A percentile compares a stretch with the other conserved stretches of the same genome.
Conservation (phyloP, 768 basidiomycete species). For the Auricularia sp. region DNA sequence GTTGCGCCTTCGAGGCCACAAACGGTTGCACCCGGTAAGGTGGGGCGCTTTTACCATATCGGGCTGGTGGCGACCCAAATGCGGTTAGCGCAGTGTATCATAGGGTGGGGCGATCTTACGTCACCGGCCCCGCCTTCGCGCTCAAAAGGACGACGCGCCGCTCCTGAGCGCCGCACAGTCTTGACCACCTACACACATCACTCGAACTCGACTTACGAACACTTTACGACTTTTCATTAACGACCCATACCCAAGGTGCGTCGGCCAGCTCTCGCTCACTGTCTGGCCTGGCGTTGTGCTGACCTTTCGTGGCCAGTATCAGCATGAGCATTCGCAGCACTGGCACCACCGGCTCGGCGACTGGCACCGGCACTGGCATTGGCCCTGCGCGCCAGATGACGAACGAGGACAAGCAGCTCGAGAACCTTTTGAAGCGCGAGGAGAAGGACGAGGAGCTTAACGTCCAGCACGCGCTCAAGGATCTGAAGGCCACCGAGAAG, state of each 20-base stretch:
- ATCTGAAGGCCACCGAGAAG: slow-evolving; percentile 46
- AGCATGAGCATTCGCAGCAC: slow-evolving; percentile 1
- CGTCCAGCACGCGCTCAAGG: slow-evolving; percentile 45
- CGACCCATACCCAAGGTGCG: not conserved
- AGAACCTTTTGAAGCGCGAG: slow-evolving; percentile 39
- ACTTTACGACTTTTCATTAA: not conserved
- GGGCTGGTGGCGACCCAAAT: no score
- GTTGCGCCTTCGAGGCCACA: no score
- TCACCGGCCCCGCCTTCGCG: no score
- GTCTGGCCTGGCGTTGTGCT: no score
- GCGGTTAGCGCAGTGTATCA: no score
- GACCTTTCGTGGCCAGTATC: not conserved
- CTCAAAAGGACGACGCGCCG: no score
- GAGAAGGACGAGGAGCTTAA: slow-evolving; percentile 41
- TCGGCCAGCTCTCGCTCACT: no score
- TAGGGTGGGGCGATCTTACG: no score
- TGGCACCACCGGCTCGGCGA: not conserved
- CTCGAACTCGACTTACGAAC: not conserved
- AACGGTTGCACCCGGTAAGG: no score
- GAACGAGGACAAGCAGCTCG: slow-evolving; percentile 27
- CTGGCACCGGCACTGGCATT: not conserved
- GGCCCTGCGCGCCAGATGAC: slow-evolving; percentile 18
- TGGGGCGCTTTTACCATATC: no score
- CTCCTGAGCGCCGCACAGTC: no score
- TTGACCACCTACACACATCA: no score